These are phyloP conservation scores for Xylaria nigripes DNA, from an alignment of 495 filamentous ascomycete species.

Conservation along the genomic window DNA sequence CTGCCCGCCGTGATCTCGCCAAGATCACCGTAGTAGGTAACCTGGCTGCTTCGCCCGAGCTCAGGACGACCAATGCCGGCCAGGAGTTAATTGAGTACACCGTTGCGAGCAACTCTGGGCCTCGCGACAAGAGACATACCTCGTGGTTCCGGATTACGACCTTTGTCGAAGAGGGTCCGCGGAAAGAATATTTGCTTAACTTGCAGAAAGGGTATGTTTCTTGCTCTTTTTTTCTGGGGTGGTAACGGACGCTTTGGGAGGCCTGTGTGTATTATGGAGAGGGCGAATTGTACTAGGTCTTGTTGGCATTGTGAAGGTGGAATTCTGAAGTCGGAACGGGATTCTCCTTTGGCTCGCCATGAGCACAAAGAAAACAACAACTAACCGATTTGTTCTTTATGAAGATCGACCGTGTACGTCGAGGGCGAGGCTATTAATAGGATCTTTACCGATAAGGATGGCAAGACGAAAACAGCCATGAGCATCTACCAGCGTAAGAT, in stretches of 20 bases:
- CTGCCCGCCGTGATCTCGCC: constrained; percentile 50
- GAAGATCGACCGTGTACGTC: constrained; percentile 59
- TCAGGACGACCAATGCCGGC: constrained; percentile 55
- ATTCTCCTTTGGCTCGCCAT: no score
- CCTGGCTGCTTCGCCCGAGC: constrained; percentile 62
- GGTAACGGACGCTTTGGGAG: neutral
- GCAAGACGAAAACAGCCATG: constrained; percentile 46
- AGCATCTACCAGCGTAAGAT: constrained; percentile 66
- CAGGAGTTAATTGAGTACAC: constrained; percentile 60
- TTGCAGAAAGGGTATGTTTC: constrained; percentile 70
- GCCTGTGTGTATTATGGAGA: neutral
- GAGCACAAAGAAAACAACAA: no score
- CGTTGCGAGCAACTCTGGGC: constrained; percentile 52
- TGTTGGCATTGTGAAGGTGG: neutral
- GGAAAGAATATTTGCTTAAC: constrained; percentile 55
- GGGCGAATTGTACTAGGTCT: neutral
- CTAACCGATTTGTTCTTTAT: neutral
- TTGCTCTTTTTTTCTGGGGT: neutral
- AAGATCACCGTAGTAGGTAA: constrained; percentile 66
- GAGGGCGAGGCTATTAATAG: constrained; percentile 64
- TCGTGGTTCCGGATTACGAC: constrained; percentile 69
- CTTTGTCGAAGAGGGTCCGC: constrained; percentile 52
- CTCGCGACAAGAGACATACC: constrained; percentile 53
- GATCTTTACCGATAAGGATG: constrained; percentile 54
- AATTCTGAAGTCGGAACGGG: no score